These are phyloP conservation scores for Rhododendron vialii DNA, from an alignment of 148 eudicot species.

Conservation along the genomic window DNA sequence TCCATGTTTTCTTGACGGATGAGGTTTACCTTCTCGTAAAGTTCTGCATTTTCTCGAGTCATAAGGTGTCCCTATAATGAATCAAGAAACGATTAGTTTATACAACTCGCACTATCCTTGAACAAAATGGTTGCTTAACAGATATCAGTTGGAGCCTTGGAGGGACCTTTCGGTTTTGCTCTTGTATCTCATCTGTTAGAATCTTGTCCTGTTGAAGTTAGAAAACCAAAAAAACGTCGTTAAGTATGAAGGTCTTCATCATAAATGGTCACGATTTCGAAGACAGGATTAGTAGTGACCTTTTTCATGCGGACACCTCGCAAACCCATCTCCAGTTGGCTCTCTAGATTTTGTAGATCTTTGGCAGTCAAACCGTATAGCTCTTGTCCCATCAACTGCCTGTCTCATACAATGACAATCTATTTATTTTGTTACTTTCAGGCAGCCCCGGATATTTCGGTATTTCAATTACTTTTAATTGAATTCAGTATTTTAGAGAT, in stretches of 20 bases:
- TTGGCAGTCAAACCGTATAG: conserved; percentile 51
- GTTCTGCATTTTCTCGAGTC: conserved; percentile 64
- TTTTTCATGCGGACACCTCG: conserved; percentile 60
- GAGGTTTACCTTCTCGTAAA: background rate
- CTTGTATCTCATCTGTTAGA: conserved; percentile 55
- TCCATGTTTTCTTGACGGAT: conserved; percentile 16
- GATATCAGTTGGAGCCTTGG: background rate
- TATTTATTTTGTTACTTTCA: background rate
- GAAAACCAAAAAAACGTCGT: background rate
- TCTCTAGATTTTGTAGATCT: conserved; percentile 60
- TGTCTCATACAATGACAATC: conserved; percentile 21
- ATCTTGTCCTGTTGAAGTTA: conserved; percentile 43
- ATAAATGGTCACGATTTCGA: background rate
- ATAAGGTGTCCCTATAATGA: conserved; percentile 48
- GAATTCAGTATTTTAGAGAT: no score
- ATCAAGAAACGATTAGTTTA: conserved; percentile 2
- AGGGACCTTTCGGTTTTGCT: conserved; percentile 54
- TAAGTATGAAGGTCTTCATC: background rate
- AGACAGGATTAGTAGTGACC: conserved; percentile 24
- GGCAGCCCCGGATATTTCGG: background rate
- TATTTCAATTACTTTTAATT: no score
- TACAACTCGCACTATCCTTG: background rate
- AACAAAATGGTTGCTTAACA: background rate
- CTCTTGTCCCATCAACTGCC: conserved; percentile 73
- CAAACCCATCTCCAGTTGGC: conserved; percentile 61